Evolutionary conservation across 129 eudicot species (phyloP), one percentile per base, ranked within the genome.

Genomic region (Lactuca saligna): DNA sequence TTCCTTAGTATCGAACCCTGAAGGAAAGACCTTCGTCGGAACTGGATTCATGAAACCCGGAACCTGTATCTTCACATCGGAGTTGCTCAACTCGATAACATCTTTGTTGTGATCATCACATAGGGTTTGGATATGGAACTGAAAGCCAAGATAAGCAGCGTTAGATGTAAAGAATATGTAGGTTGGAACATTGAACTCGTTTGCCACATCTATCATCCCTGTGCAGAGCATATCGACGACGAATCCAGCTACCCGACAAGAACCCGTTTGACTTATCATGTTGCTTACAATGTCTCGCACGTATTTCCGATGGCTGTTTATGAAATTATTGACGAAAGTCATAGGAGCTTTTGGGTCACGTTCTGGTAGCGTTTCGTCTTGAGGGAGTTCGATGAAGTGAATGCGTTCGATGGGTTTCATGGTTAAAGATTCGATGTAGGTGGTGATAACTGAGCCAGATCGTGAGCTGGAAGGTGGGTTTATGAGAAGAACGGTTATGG

Each of bases 401-500:
- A 68, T 68, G 62, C 39, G 54, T 13, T 50, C 62, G 3, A 25
- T 49, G 2, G 59, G 2, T 5, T 71, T 60, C 14, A 60, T 38
- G 42, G 68, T 2, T 20, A 61, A 38, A 13, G 37, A 62, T 64
- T 63, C 20, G 57, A 68, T 54, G 63, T 67, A 63, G 64, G 54
- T 69, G 80, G 62, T 42, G 3, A 70, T 68, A 0, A 67, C 38
- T 15, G 68, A 75, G 41, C 38, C 67, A 17, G 79, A 66, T 57
- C 35, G 15, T 7, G 74, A 41, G 66, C 68, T 68, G 32, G 67
- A 73, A 20, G 67, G 75, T 0, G 73, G 63, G 53, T 71, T 37
- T 1, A 78, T 71, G 29, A 80, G n/a, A 6, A 80, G 73, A 73
- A 80, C 57, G 20, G 73, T 69, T 48, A 75, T 66, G 33, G 81